These are phyloP conservation scores for Schrenkiella parvula DNA, from an alignment of 345 rosid genomes.

Conservation along the genomic window DNA sequence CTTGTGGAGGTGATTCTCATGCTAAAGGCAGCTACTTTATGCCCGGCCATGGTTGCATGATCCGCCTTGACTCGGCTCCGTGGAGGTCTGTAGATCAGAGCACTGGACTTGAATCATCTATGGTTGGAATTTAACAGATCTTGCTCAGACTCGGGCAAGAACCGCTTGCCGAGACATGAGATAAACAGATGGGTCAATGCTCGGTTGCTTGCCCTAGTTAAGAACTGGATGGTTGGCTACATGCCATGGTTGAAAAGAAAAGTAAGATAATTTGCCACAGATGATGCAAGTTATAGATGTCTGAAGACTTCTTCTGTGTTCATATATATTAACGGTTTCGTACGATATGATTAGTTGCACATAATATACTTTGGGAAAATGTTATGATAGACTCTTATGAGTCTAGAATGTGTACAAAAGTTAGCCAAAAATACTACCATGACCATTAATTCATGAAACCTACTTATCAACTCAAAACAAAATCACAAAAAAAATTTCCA, in stretches of 20 bases:
- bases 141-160: background rate
- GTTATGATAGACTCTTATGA: background rate
- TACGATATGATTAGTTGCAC: background rate
- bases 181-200: background rate
- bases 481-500: too few species aligned
- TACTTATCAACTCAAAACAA: too few species aligned
- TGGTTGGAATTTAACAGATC: background rate
- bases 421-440: too few species aligned
- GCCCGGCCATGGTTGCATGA: background rate
- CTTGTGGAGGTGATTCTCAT: constrained; percentile 1
- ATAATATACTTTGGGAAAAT: background rate
- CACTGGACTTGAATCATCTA: background rate
- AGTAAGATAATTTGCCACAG: background rate
- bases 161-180: background rate
- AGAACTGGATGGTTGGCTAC: too few species aligned
- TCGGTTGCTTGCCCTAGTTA: too few species aligned
- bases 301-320: background rate
- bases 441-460: too few species aligned
- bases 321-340: background rate
- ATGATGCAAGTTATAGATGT: background rate
- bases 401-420: too few species aligned
- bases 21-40: background rate
- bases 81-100: background rate
- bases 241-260: background rate
- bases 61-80: background rate